Conservation (phyloP, 495 filamentous ascomycete genomes). For the Geopyxis carbonaria region DNA sequence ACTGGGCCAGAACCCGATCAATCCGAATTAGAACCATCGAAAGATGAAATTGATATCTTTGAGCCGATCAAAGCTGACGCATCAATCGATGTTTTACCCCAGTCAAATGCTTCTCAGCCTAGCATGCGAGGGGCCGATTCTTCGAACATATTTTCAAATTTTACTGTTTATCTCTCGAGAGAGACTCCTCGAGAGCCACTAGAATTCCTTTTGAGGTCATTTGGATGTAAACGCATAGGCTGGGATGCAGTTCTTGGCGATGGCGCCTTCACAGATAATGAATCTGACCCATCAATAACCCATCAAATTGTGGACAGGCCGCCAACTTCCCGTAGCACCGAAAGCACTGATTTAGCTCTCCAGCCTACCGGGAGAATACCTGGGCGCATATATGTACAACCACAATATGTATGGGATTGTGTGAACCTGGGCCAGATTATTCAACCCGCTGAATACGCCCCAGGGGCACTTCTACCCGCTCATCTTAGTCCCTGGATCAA, state of each 20-base stretch:
- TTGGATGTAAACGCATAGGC: conserved; percentile 88
- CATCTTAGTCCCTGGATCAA: conserved; percentile 96
- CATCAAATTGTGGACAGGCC: conserved; percentile 92
- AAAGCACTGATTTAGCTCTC: conserved; percentile 31
- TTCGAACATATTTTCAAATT: conserved; percentile 60
- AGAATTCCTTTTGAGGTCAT: conserved; percentile 85
- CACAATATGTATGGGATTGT: conserved; percentile 97
- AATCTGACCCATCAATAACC: conserved; percentile 72
- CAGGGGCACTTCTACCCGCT: conserved; percentile 74
- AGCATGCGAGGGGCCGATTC: conserved; percentile 35
- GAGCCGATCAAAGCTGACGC: conserved; percentile 44
- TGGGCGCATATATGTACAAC: conserved; percentile 80
- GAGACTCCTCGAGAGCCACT: conserved; percentile 81
- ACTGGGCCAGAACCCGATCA: conserved; percentile 27
- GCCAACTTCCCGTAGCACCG: conserved; percentile 43
- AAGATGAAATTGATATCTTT: conserved; percentile 74
- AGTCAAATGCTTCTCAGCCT: conserved; percentile 48
- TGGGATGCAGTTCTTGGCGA: conserved; percentile 84
- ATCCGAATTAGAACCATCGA: conserved; percentile 33
- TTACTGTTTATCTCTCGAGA: conserved; percentile 82
- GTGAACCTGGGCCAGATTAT: conserved; percentile 79
- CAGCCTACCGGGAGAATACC: conserved; percentile 51
- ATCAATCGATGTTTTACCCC: conserved; percentile 70
- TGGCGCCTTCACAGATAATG: conserved; percentile 77
- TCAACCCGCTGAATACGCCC: conserved; percentile 71